These are phyloP conservation scores for Erysimum cheiranthoides DNA, from an alignment of 345 rosid genomes.

Conservation along the genomic window DNA sequence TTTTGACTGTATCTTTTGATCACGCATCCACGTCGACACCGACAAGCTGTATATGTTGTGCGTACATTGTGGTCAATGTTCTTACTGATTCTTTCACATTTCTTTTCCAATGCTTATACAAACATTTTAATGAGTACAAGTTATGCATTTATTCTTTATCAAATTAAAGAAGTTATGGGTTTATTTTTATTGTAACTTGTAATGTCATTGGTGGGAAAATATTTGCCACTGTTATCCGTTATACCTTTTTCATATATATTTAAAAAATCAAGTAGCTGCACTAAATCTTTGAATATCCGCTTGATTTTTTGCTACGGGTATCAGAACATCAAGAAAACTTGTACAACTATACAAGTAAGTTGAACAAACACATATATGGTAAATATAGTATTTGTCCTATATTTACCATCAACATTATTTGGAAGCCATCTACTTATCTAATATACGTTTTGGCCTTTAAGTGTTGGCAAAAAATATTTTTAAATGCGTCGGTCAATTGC, in stretches of 20 bases:
- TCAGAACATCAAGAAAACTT: not conserved
- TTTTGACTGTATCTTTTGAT: conserved; percentile 18
- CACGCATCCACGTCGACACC: conserved; percentile 28
- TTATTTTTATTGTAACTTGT: conserved; percentile 5
- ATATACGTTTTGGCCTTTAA: not conserved
- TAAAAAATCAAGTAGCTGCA: not conserved
- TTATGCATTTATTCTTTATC: not conserved
- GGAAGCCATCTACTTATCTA: no score
- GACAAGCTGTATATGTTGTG: conserved; percentile 31
- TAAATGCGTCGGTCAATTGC: conserved; percentile 9
- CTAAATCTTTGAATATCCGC: not conserved
- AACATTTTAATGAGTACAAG: not conserved
- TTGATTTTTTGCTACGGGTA: not conserved
- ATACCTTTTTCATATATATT: not conserved
- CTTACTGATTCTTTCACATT: conserved; percentile 19
- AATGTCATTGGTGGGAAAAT: not conserved
- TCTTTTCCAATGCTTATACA: not conserved
- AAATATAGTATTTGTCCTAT: no score
- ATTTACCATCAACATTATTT: no score
- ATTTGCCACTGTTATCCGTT: not conserved
- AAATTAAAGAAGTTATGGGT: not conserved
- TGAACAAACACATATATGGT: no score
- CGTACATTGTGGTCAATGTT: conserved; percentile 36
- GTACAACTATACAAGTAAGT: not conserved
- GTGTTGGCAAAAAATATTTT: not conserved